A percentile compares a stretch with the other conserved stretches of the same genome.
These are phyloP conservation scores for Cupressus sempervirens DNA, from an alignment of 75 land plant genomes.

Conservation along the genomic window DNA sequence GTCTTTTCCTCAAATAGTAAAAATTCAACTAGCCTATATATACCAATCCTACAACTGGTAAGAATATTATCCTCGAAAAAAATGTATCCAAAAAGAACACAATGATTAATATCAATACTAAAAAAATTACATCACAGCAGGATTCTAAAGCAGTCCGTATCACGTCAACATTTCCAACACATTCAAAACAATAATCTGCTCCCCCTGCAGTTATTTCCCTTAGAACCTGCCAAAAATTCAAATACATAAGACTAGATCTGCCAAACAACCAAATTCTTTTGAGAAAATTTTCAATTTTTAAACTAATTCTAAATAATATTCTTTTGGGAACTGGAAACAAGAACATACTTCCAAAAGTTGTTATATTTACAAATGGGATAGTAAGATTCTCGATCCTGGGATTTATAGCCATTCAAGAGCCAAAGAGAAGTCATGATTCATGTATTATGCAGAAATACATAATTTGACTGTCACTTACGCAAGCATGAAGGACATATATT, in stretches of 20 bases:
- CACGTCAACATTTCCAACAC: constrained; percentile 72
- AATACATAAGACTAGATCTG: neutral
- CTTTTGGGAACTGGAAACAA: neutral
- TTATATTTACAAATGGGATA: neutral
- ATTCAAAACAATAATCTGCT: constrained; percentile 89
- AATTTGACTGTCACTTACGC: neutral
- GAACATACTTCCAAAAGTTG: too few relatives aligned
- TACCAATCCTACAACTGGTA: neutral
- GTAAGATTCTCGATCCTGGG: neutral
- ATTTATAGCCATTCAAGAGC: neutral
- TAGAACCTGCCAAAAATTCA: constrained; percentile 47
- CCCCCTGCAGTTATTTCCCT: constrained; percentile 73
- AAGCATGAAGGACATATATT: neutral
- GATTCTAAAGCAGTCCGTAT: constrained; percentile 77
- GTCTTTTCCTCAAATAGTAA: neutral
- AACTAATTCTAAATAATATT: neutral
- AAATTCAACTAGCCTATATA: neutral
- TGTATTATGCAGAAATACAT: neutral
- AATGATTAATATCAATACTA: neutral
- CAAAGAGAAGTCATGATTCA: neutral
- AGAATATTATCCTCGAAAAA: neutral
- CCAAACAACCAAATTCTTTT: neutral
- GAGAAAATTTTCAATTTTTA: neutral
- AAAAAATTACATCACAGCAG: constrained; percentile 53
- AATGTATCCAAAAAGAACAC: neutral